Conservation (phyloP, 345 rosid genomes). For the Trapa incisa region DNA sequence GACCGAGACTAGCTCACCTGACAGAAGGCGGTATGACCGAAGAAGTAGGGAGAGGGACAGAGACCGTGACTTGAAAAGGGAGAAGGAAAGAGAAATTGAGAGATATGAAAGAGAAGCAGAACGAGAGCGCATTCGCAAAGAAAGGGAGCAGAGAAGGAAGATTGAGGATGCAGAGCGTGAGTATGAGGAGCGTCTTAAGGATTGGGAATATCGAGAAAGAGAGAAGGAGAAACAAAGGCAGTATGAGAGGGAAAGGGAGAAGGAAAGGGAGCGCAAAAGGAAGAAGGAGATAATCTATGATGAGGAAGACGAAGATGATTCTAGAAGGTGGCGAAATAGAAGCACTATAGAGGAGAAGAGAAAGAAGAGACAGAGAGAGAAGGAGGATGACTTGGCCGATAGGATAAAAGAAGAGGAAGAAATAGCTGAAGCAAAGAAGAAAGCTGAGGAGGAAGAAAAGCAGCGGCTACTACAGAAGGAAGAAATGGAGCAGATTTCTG, state of each 20-base stretch:
- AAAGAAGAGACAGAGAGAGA: conserved; percentile 61
- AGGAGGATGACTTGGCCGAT: conserved; percentile 77
- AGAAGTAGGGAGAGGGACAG: conserved; percentile 53
- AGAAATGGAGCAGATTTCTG: conserved; percentile 49
- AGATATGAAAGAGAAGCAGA: conserved; percentile 89
- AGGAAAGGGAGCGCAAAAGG: conserved; percentile 82
- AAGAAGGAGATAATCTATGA: conserved; percentile 72
- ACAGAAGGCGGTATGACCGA: conserved; percentile 57
- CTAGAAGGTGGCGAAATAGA: conserved; percentile 77
- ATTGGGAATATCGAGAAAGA: conserved; percentile 92
- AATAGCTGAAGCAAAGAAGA: conserved; percentile 64
- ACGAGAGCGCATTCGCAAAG: conserved; percentile 72
- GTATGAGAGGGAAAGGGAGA: conserved; percentile 85
- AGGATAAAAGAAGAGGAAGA: conserved; percentile 70
- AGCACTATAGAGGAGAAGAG: conserved; percentile 63
- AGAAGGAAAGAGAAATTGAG: conserved; percentile 78
- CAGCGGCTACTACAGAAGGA: conserved; percentile 45
- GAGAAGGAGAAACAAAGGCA: conserved; percentile 86
- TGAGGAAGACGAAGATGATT: conserved; percentile 77
- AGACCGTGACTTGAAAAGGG: conserved; percentile 54
- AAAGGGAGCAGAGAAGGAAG: conserved; percentile 89
- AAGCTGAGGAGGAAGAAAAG: conserved; percentile 57
- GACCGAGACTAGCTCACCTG: conserved; percentile 74
- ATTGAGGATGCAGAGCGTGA: conserved; percentile 86
- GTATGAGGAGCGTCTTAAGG: conserved; percentile 75